phyloP scores from a whole-genome alignment of 352 stramenopile genomes.

The Phytopythium aichiense region DNA sequence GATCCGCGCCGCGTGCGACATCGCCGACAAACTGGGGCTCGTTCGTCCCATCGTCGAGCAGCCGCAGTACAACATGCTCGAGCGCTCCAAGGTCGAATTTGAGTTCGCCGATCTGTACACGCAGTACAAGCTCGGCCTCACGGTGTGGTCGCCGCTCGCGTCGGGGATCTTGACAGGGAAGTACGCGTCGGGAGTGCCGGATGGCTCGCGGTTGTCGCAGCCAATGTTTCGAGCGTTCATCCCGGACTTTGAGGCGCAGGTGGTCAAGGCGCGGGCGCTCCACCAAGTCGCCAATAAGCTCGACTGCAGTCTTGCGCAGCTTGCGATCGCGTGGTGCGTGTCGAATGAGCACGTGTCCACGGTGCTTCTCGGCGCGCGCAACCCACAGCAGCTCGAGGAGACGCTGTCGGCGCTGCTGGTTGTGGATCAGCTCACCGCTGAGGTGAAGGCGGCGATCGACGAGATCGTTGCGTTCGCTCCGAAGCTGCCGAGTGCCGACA shows the following conservation, averaged over 20 bases:
- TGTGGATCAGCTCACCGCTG: background rate
- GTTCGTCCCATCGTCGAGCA: constrained; percentile 2
- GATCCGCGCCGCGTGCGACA: background rate
- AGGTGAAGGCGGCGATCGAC: background rate
- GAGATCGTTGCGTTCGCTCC: background rate
- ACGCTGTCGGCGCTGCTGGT: background rate
- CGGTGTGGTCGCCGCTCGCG: constrained; percentile 39
- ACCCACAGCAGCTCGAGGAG: background rate
- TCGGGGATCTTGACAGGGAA: constrained; percentile 48
- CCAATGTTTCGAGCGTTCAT: background rate
- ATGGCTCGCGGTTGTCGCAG: background rate
- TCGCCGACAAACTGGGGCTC: background rate
- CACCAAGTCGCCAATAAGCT: background rate
- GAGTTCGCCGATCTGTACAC: constrained; percentile 40
- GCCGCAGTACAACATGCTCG: background rate
- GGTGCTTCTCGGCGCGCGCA: background rate
- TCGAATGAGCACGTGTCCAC: background rate
- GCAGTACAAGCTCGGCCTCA: constrained; percentile 40
- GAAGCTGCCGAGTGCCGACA: background rate
- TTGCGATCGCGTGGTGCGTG: background rate
- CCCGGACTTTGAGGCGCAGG: background rate
- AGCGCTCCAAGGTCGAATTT: constrained; percentile 24
- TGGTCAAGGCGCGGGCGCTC: background rate
- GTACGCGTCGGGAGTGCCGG: background rate
- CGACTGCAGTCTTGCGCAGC: background rate